Conservation (phyloP, 306 rosid genomes). For the Dalbergia cochinchinensis region DNA sequence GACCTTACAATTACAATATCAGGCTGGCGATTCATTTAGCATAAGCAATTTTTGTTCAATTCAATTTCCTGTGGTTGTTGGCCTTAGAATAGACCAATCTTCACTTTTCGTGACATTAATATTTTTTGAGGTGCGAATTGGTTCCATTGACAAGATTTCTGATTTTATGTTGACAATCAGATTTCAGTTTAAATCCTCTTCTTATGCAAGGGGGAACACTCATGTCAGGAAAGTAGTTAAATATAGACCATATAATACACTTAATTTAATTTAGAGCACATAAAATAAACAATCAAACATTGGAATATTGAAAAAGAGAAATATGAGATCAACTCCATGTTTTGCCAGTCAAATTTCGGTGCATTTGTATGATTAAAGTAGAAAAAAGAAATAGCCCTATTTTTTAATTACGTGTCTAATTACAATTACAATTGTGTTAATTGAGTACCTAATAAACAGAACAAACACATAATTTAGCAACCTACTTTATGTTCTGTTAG, state of each 20-base stretch:
- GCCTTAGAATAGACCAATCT: slow-evolving; percentile 51
- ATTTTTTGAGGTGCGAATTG: background rate
- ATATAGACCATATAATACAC: too few relatives aligned
- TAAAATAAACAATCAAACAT: background rate
- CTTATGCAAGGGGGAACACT: too few relatives aligned
- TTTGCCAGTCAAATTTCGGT: background rate
- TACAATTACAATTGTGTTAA: background rate
- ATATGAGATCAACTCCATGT: background rate
- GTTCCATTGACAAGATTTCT: slow-evolving; percentile 35
- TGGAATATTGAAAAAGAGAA: background rate
- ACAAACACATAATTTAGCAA: background rate
- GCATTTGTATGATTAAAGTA: background rate
- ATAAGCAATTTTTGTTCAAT: slow-evolving; percentile 29
- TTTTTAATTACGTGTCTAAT: too few relatives aligned
- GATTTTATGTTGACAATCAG: slow-evolving; percentile 1
- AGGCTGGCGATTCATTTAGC: slow-evolving; percentile 8
- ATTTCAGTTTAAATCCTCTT: background rate
- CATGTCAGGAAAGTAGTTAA: too few relatives aligned
- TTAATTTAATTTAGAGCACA: background rate
- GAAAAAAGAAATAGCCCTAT: too few relatives aligned
- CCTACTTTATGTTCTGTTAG: slow-evolving; percentile 1
- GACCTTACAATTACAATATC: slow-evolving; percentile 20
- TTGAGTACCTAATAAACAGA: background rate
- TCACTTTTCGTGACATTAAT: slow-evolving; percentile 45
- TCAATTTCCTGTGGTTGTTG: slow-evolving; percentile 37